Base-by-base conservation (phyloP, 768 basidiomycete genomes). In the Melanogaster broomeanus region DNA sequence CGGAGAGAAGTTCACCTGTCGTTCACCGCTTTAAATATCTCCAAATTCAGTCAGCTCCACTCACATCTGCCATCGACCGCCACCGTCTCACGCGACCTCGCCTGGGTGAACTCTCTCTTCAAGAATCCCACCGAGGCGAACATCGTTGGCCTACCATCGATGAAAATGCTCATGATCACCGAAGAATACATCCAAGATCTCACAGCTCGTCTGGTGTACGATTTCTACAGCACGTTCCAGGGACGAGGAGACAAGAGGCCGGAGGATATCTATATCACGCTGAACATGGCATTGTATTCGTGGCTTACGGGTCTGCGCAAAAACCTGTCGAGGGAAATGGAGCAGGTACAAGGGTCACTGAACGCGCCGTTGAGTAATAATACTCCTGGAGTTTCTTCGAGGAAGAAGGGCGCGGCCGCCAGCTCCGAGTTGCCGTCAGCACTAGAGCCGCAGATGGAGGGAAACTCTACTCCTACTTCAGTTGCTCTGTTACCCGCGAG, bases 231-330 rank as follows among this genome's bases (percentile, higher is more conserved):
- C 62, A 72, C 77, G 49, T 91, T 90, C 64, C 79, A 80, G 24
- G 72, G 74, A 30, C 72, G 76, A 51, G 79, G 77, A 22, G 72
- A 74, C 68, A 72, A 75, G 57, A 79, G 82, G 44, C 74, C 78
- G 27, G 85, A 90, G 58, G 87, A 90, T 57, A 90, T 93, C 48
- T 92, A 87, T 67, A 90, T 93, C 68, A 87, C 89, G 4, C 75
- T 93, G 57, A 93, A 93, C 71, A 83, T 91, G 61, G 79, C 85
- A 0, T 73, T 92, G 2, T 92, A 92, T 61, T 81, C 88, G 9
- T 91, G 89, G 88, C 78, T 93, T 40, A 89, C 87, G 2, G 68
- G 86, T 21, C 76, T 91, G 35, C 82, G 88, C 51, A 91, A 89
- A 67, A 88, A 83, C 53, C 71, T 91, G 58, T 75, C 83, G 13